Evolutionary conservation across 1,139 yeast genomes (phyloP), one percentile per base, ranked within the genome.

Genomic region (Zygoascus hellenicus): DNA sequence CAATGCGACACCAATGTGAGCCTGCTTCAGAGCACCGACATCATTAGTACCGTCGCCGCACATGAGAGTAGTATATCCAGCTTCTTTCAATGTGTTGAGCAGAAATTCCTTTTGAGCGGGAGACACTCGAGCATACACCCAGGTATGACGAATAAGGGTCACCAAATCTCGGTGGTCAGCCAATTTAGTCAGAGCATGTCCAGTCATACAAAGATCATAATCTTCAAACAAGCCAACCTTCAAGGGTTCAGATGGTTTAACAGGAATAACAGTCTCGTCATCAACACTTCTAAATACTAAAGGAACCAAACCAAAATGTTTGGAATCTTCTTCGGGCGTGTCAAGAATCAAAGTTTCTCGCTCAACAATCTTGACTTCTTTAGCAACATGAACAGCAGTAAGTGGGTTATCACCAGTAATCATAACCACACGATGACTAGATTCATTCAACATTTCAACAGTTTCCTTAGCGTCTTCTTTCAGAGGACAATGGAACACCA

Each of bases 31-130:
- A 47, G 99, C 99, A 67, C 99, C 99, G 48, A 92, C 98, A 74
- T 92, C 99, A 65, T 92, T 92, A 31, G 99, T 92, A 70, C 99
- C 99, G 70, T 92, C 99, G 74, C 99, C 99, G 71, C 98, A 92
- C 99, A 92, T 92, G 59, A 94, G 77, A 31, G 98, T 92, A 61
- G 79, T 84, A 68, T 90, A 92, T 31, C 97, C 97, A 64, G 89
- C 79, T 51, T 81, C 83, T 67, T 92, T 92, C 64, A 88, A 77
- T 38, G 88, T 78, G 54, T 83, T 84, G 61, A 94, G 74, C 59
- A 92, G 81, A 57, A 83, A 88, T 70, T 92, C 98, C 70, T 92
- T 94, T 72, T 92, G 98, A 32, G 83, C 65, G 42, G 99, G 98
- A 6, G 98, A 92, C 35, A 94, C 98, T 71, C 99, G 85, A 43